Evolutionary conservation across 75 land plant genomes (phyloP).

Genomic region (Adiantum capillusveneris): DNA sequence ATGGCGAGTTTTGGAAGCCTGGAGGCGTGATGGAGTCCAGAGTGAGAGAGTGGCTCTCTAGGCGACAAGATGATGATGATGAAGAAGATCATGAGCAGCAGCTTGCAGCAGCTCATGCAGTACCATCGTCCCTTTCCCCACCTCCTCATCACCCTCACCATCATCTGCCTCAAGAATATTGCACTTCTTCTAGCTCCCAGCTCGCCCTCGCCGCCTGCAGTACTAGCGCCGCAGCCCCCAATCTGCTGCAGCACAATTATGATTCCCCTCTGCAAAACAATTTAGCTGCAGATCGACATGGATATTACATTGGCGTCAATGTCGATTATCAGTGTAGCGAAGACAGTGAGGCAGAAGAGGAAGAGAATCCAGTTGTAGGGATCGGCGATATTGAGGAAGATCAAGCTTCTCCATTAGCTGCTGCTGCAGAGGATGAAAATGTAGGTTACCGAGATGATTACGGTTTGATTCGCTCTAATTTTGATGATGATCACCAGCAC

Average conservation of each 20-base stretch:
- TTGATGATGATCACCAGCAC: too few relatives aligned
- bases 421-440: too few relatives aligned
- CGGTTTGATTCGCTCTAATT: too few relatives aligned
- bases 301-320: conserved; percentile 24
- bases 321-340: conserved; percentile 36
- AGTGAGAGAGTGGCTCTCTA: conserved; percentile 24
- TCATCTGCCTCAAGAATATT: too few relatives aligned
- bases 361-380: conserved; percentile 46
- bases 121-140: too few relatives aligned
- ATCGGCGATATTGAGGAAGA: conserved; percentile 47
- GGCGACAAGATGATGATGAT: conserved; percentile 32
- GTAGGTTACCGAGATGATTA: too few relatives aligned
- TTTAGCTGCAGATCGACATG: conserved; percentile 19
- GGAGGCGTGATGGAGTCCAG: conserved; percentile 14
- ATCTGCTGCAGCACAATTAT: neutral
- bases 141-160: too few relatives aligned
- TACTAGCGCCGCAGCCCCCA: too few relatives aligned
- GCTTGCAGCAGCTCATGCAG: neutral
- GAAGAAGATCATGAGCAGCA: conserved; percentile 20
- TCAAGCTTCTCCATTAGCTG: too few relatives aligned
- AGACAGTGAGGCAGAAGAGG: conserved; percentile 46
- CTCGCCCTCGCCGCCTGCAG: too few relatives aligned
- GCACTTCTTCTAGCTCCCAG: too few relatives aligned
- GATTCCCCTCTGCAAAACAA: neutral
- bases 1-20: conserved; percentile 2